phyloP scores from a whole-genome alignment of 1,284 basidiomycete genomes.

The Sutorius eximius region DNA sequence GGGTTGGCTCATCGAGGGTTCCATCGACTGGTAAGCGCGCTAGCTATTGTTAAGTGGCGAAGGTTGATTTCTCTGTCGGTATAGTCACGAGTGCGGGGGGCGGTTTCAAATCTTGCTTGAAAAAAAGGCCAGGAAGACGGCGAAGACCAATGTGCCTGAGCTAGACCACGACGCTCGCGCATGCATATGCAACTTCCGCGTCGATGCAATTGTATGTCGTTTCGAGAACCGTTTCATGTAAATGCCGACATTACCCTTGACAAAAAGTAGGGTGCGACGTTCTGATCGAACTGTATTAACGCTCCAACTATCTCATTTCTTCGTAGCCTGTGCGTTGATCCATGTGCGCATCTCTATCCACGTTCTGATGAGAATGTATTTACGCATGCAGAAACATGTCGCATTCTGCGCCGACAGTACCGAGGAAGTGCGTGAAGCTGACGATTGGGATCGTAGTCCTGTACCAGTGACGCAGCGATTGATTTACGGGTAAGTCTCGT shows the following conservation, averaged over 20 bases:
- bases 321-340: constrained; percentile 14
- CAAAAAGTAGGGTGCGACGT: constrained; percentile 20
- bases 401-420: constrained; percentile 52
- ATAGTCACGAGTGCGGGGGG: constrained; percentile 23
- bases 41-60: neutral
- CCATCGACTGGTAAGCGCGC: constrained; percentile 22
- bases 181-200: constrained; percentile 30
- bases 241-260: constrained; percentile 3
- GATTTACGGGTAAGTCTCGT: constrained; percentile 49
- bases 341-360: neutral
- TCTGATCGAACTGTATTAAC: neutral
- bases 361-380: constrained; percentile 3
- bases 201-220: constrained; percentile 22
- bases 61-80: neutral
- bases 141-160: constrained; percentile 5
- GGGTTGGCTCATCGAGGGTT: constrained; percentile 30
- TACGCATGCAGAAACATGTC: constrained; percentile 47
- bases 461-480: constrained; percentile 49
- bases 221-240: neutral
- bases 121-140: constrained; percentile 17
- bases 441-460: constrained; percentile 71
- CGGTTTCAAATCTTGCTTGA: constrained; percentile 29
- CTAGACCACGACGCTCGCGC: constrained; percentile 23
- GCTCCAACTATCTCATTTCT: neutral
- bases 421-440: constrained; percentile 58